phyloP scores from a whole-genome alignment of 2,329 filamentous ascomycete species.

The Pestalotiopsis sp. region DNA sequence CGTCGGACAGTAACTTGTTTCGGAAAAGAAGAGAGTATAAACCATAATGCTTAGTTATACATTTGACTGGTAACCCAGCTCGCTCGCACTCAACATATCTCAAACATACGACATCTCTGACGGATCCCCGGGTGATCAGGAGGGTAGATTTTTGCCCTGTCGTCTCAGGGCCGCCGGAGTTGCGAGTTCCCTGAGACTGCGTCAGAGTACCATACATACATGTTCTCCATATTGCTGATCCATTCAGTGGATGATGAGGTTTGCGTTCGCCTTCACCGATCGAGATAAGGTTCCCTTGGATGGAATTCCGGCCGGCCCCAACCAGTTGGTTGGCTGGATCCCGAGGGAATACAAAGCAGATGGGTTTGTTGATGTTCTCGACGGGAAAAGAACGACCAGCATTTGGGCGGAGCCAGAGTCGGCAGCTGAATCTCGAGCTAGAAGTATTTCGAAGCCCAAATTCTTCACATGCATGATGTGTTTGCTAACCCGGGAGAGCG shows the following conservation, averaged over 20 bases:
- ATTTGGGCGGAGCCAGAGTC: not conserved
- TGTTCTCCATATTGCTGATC: not conserved
- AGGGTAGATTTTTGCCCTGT: not conserved
- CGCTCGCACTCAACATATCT: not conserved
- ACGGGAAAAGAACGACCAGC: not conserved
- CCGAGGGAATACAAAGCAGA: not conserved
- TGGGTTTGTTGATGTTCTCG: not conserved
- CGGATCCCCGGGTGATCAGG: not conserved
- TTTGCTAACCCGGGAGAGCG: not conserved
- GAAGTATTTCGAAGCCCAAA: not conserved
- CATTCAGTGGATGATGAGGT: not conserved
- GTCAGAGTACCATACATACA: not conserved
- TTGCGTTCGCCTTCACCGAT: not conserved
- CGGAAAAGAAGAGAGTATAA: not conserved
- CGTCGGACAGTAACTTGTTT: not conserved
- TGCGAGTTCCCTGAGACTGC: not conserved
- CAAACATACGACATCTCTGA: not conserved
- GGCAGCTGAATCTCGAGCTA: not conserved
- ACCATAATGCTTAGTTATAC: not conserved
- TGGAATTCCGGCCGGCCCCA: not conserved
- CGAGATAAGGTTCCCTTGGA: not conserved
- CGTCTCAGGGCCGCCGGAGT: not conserved
- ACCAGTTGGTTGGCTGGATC: not conserved
- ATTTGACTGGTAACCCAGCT: not conserved
- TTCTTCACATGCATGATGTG: not conserved